These are phyloP conservation scores for Allodekkera sacchari DNA, from an alignment of 805 yeast species.

Conservation along the genomic window DNA sequence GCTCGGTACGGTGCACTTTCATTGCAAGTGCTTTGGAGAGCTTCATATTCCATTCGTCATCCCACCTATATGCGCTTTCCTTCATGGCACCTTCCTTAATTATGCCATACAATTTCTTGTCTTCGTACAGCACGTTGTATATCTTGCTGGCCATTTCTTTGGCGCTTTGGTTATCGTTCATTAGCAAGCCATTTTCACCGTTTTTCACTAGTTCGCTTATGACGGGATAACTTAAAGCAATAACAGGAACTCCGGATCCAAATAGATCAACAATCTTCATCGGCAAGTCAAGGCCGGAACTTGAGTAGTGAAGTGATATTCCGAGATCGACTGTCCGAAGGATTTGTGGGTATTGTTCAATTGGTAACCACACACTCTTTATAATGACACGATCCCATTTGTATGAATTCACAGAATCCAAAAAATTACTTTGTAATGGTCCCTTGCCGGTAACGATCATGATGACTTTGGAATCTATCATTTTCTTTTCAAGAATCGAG, in stretches of 20 bases:
- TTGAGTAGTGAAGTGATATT: conserved; percentile 81
- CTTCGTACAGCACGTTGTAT: conserved; percentile 23
- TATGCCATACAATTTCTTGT: conserved; percentile 18
- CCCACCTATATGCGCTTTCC: conserved; percentile 73
- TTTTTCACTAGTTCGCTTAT: conserved; percentile 68
- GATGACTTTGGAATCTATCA: conserved; percentile 38
- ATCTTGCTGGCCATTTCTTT: conserved; percentile 35
- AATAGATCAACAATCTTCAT: conserved; percentile 96
- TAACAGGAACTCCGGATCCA: conserved; percentile 92
- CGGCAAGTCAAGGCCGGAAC: conserved; percentile 91
- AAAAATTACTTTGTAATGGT: conserved; percentile 54
- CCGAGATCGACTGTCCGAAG: conserved; percentile 79
- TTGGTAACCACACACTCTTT: conserved; percentile 65
- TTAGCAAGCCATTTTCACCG: conserved; percentile 59
- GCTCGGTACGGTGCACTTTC: conserved; percentile 3
- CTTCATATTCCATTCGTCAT: conserved; percentile 56
- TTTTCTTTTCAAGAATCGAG: conserved; percentile 14
- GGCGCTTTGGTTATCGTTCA: conserved; percentile 28
- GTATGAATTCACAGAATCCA: conserved; percentile 10
- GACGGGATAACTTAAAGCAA: conserved; percentile 70
- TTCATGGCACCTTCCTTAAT: conserved; percentile 60
- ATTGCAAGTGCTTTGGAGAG: conserved; percentile 28
- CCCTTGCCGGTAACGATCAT: conserved; percentile 97
- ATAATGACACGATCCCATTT: conserved; percentile 43
- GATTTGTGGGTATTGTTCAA: conserved; percentile 72